Conservation (phyloP, 768 basidiomycete species). For the Mrakia gelida region DNA sequence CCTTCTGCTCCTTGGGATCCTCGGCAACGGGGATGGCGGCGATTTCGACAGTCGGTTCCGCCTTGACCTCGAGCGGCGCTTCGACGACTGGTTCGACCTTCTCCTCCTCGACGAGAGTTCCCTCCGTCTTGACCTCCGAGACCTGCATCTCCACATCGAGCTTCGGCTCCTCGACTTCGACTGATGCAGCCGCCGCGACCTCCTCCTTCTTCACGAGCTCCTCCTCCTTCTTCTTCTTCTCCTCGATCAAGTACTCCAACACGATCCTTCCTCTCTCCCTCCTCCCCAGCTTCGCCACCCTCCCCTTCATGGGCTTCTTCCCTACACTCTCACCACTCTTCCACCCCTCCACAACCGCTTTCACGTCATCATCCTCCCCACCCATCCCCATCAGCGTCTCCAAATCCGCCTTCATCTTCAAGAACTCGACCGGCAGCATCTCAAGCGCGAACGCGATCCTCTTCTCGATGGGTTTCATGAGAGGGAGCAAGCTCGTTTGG, state of each 20-base stretch:
- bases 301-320: not conserved
- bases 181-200: not conserved
- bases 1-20: not conserved
- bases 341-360: not conserved
- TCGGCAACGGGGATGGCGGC: not conserved
- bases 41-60: not conserved
- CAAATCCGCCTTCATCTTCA: not conserved
- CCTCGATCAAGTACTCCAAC: not conserved
- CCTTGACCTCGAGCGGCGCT: not conserved
- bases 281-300: not conserved
- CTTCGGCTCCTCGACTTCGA: too few relatives aligned
- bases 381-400: not conserved
- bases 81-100: not conserved
- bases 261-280: not conserved
- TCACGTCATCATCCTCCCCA: not conserved
- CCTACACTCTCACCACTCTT: not conserved
- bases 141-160: not conserved
- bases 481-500: slow-evolving; percentile 3
- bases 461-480: not conserved
- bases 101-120: not conserved
- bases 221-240: not conserved
- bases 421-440: not conserved
- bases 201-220: not conserved
- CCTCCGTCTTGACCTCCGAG: not conserved
- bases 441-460: not conserved